Conservation (phyloP, 345 rosid genomes). For the Combretum micranthum region DNA sequence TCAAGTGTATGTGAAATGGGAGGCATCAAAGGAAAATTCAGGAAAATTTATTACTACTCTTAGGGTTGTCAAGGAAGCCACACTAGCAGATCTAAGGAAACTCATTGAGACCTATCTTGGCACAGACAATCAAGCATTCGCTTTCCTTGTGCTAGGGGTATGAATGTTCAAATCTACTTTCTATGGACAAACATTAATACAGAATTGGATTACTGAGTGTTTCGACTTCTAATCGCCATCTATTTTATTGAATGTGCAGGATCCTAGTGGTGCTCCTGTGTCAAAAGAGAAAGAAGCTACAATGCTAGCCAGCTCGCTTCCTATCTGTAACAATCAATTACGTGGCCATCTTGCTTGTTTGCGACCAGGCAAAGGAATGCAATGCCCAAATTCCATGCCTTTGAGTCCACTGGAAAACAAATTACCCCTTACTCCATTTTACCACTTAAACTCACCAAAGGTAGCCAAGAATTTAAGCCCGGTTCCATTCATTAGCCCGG, state of each 20-base stretch:
- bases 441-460: constrained; percentile 30
- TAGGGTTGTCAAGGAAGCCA: constrained; percentile 45
- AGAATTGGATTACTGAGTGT: no score
- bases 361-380: constrained; percentile 30
- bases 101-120: constrained; percentile 61
- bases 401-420: constrained; percentile 53
- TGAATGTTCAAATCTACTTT: background rate
- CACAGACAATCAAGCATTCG: constrained; percentile 43
- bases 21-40: constrained; percentile 39
- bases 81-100: constrained; percentile 64
- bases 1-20: constrained; percentile 57
- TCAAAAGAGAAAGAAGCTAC: constrained; percentile 47
- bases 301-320: constrained; percentile 40
- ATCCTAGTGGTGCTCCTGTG: constrained; percentile 42
- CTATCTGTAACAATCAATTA: constrained; percentile 27
- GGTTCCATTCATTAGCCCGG: constrained; percentile 46
- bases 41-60: constrained; percentile 51
- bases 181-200: background rate
- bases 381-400: constrained; percentile 18
- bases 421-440: constrained; percentile 27
- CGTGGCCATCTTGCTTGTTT: constrained; percentile 48
- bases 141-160: constrained; percentile 58
- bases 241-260: constrained; percentile 32
- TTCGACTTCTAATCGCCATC: no score
- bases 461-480: constrained; percentile 40